Evolutionary conservation across 2,329 filamentous ascomycete genomes (phyloP).

Genomic region (Aspergillus sp.): DNA sequence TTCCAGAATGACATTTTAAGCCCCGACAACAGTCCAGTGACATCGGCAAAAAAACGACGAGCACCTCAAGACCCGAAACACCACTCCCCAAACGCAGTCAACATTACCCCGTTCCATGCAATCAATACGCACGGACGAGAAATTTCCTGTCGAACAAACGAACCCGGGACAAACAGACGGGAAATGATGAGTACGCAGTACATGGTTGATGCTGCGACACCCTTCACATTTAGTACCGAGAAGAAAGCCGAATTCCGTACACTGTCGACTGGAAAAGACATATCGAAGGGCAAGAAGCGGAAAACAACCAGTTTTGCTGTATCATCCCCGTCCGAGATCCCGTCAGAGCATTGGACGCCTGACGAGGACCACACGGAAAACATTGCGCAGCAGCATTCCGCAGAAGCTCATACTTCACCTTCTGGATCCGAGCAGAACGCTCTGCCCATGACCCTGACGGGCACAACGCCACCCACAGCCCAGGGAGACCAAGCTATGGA

Average conservation of each 20-base stretch:
- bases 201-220: slow-evolving; percentile 42
- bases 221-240: slow-evolving; percentile 39
- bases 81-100: slow-evolving; percentile 16
- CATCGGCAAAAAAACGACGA: slow-evolving; percentile 15
- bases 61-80: slow-evolving; percentile 13
- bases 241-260: slow-evolving; percentile 22
- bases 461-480: slow-evolving; percentile 31
- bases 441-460: slow-evolving; percentile 33
- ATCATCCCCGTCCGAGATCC: slow-evolving; percentile 6
- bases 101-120: slow-evolving; percentile 32
- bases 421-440: slow-evolving; percentile 17
- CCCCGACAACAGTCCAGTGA: slow-evolving; percentile 19
- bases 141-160: slow-evolving; percentile 1
- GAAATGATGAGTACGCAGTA: slow-evolving; percentile 40
- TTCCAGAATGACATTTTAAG: slow-evolving; percentile 41
- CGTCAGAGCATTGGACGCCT: not conserved
- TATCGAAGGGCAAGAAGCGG: slow-evolving; percentile 15
- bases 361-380: slow-evolving; percentile 9
- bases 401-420: slow-evolving; percentile 10
- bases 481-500: slow-evolving; percentile 40
- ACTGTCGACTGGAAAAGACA: slow-evolving; percentile 6
- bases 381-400: slow-evolving; percentile 4
- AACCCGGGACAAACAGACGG: slow-evolving; percentile 14
- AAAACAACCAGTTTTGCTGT: slow-evolving; percentile 22
- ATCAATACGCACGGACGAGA: slow-evolving; percentile 18